Conservation (phyloP, 2,329 filamentous ascomycete species). For the Aspergillus pseudoterreus region DNA sequence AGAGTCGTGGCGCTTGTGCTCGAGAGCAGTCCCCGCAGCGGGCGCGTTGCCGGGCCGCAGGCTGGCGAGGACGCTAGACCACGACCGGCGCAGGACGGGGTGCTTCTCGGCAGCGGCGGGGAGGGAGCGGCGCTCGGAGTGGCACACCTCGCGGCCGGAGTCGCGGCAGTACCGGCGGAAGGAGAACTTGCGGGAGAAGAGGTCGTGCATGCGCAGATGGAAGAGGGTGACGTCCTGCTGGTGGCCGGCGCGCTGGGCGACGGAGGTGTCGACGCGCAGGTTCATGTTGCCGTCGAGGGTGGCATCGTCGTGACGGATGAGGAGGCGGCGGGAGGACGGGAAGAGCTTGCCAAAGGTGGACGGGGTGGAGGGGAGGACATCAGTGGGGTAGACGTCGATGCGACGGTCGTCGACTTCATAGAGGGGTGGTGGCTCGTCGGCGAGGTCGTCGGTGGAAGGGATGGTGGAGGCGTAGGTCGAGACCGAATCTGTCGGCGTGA, state of each 20-base stretch:
- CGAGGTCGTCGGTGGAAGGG: conserved; percentile 55
- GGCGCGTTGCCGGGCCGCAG: conserved; percentile 50
- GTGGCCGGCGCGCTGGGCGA: conserved; percentile 53
- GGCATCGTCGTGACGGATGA: conserved; percentile 85
- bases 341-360: conserved; percentile 81
- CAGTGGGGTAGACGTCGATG: conserved; percentile 60
- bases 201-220: conserved; percentile 90
- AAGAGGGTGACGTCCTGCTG: conserved; percentile 74
- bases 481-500: conserved; percentile 55
- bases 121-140: conserved; percentile 63
- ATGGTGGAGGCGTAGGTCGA: conserved; percentile 78
- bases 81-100: conserved; percentile 54
- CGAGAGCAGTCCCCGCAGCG: conserved; percentile 37
- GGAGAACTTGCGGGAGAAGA: conserved; percentile 82
- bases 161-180: conserved; percentile 87
- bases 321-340: conserved; percentile 74
- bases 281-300: conserved; percentile 96
- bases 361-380: conserved; percentile 72
- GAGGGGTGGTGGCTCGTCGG: conserved; percentile 34
- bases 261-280: conserved; percentile 77
- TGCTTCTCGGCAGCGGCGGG: conserved; percentile 51
- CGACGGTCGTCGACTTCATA: conserved; percentile 49
- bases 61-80: conserved; percentile 57
- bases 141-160: conserved; percentile 89
- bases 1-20: conserved; percentile 56